Evolutionary conservation across 2,329 filamentous ascomycete species (phyloP), one percentile per base, ranked within the genome.

Genomic region (Aspergillus caelatus): DNA sequence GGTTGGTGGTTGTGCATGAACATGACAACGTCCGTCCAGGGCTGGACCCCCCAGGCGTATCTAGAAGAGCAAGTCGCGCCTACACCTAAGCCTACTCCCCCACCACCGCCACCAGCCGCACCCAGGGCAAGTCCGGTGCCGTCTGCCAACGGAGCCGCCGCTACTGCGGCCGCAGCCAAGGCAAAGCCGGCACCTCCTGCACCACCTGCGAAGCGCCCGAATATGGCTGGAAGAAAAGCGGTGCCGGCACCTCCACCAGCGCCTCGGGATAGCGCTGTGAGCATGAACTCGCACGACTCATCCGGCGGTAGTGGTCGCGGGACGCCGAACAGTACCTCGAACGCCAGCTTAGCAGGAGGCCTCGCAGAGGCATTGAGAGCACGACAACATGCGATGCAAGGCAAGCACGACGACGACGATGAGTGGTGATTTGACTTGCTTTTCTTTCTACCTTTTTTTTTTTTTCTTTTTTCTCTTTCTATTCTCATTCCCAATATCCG

Each of bases 1-100:
- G 94, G 95, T 59, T 99, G 95, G 95, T 98, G 94, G 94, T 84
- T 98, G 54, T 95, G 90, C 67, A 94, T 93, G 82, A 91, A 90
- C 66, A 80, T 81, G 56, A 81, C 87, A 71, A 83, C 83, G 54
- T 83, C 84, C 69, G 87, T 87, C n/a, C 92, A 95, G 78, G 95
- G 93, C 58, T 99, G 95, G 95, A 88, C 95, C 3, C 95, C 95
- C 0, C 91, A 94, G 23, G 93, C 94, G 23, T 99, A 99, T 73
- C 90, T 99, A 10, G 91, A 98, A 79, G 94, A 97, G 65, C 75
- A 81, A 63, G 73, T 71, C 4, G 85, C 85, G 28, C 81, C 86
- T 14, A 82, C 84, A 9, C 85, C 89, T 11, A 86, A 88, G 28
- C 85, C 89, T 4, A 82, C 87, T 5, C 85, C 87, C 8, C 81